Conservation (phyloP, 2,329 filamentous ascomycete species). For the Plenodomus tracheiphilus region DNA sequence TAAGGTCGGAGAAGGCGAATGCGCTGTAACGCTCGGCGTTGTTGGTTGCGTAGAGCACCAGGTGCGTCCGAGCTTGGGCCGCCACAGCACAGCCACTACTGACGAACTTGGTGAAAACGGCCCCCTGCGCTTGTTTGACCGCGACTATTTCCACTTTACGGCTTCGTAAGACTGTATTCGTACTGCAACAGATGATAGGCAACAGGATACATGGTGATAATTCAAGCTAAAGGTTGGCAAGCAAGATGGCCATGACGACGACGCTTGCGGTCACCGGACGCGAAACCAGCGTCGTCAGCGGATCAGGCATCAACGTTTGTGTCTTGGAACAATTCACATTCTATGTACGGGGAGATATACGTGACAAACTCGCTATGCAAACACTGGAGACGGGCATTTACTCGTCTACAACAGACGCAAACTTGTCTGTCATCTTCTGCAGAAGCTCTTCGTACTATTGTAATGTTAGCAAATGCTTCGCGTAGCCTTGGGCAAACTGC, state of each 20-base stretch:
- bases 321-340: slow-evolving; percentile 31
- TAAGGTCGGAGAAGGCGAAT: slow-evolving; percentile 17
- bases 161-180: not conserved
- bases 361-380: slow-evolving; percentile 32
- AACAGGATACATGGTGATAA: not conserved
- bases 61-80: slow-evolving; percentile 15
- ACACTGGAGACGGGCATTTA: slow-evolving; percentile 59
- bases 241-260: slow-evolving; percentile 21
- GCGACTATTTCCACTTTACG: not conserved
- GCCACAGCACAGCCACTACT: slow-evolving; percentile 13
- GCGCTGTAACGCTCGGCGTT: slow-evolving; percentile 22
- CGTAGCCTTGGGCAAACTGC: not conserved
- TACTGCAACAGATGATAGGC: not conserved
- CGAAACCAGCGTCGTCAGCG: slow-evolving; percentile 40
- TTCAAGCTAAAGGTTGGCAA: too few relatives aligned
- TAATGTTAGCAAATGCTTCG: slow-evolving; percentile 44
- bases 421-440: slow-evolving; percentile 94
- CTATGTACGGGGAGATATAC: slow-evolving; percentile 28
- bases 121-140: not conserved
- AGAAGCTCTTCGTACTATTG: slow-evolving; percentile 85
- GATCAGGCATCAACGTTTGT: slow-evolving; percentile 38
- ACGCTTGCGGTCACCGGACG: slow-evolving; percentile 28
- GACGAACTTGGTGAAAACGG: not conserved
- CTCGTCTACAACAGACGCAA: slow-evolving; percentile 93
- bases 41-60: slow-evolving; percentile 22